phyloP scores from a whole-genome alignment of 2,329 filamentous ascomycete genomes.

The Saccharata proteae region DNA sequence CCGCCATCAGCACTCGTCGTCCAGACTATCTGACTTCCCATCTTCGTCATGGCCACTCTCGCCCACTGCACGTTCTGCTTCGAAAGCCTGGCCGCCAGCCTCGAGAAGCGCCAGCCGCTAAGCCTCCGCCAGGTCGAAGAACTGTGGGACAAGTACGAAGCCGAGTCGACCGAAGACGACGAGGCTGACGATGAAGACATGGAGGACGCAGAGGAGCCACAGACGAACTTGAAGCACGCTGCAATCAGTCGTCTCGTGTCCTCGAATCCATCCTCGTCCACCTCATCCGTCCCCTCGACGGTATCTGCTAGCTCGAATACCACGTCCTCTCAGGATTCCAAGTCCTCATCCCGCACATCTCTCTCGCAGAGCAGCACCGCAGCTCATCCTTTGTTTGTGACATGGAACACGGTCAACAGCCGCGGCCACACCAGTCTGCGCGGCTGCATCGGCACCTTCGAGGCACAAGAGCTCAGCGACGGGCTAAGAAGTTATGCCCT shows the following conservation, averaged over 20 bases:
- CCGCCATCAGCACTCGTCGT: too few species aligned
- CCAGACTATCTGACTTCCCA: slow-evolving; percentile 3
- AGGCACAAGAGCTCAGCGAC: slow-evolving; percentile 56
- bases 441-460: slow-evolving; percentile 95
- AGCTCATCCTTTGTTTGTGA: slow-evolving; percentile 75
- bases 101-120: slow-evolving; percentile 57
- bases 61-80: slow-evolving; percentile 91
- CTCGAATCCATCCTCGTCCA: slow-evolving; percentile 32
- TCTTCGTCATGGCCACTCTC: slow-evolving; percentile 58
- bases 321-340: slow-evolving; percentile 34
- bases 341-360: slow-evolving; percentile 16
- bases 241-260: slow-evolving; percentile 34
- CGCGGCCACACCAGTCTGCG: slow-evolving; percentile 57
- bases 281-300: slow-evolving; percentile 32
- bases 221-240: slow-evolving; percentile 18
- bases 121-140: slow-evolving; percentile 57
- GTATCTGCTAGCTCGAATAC: slow-evolving; percentile 35
- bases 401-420: slow-evolving; percentile 69
- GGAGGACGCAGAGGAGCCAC: slow-evolving; percentile 14
- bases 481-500: slow-evolving; percentile 73
- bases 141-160: slow-evolving; percentile 48
- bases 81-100: slow-evolving; percentile 66
- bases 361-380: slow-evolving; percentile 17
- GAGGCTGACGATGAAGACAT: slow-evolving; percentile 12
- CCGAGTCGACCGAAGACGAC: slow-evolving; percentile 12